Percentiles rank a stretch among this genome's conserved stretches.
Evolutionary conservation across 139 green algal species (phyloP).

Genomic region (Picochlorum sp.): DNA sequence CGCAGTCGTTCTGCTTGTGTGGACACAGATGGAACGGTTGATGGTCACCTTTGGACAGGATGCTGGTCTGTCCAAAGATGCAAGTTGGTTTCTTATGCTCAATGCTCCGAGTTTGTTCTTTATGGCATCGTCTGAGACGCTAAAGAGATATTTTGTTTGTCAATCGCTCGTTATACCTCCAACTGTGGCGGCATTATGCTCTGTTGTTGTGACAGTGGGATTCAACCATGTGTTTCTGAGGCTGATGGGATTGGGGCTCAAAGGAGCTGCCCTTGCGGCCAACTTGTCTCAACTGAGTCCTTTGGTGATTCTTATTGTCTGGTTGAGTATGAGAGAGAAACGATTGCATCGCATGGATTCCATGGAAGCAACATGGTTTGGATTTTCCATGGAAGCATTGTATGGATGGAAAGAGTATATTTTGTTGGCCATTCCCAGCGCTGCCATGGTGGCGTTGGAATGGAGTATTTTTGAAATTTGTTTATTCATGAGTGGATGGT

Average conservation of each 20-base stretch:
- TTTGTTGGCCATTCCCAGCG: constrained; percentile 48
- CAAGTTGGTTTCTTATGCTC: constrained; percentile 34
- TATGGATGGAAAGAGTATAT: constrained; percentile 53
- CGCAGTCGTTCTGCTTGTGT: constrained; percentile 37
- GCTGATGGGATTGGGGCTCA: constrained; percentile 30
- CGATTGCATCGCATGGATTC: constrained; percentile 6
- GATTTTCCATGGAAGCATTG: constrained; percentile 47
- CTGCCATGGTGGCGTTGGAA: constrained; percentile 62
- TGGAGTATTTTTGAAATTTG: constrained; percentile 67
- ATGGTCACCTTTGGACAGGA: constrained; percentile 46
- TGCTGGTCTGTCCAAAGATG: constrained; percentile 24
- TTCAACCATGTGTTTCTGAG: constrained; percentile 41
- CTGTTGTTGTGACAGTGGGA: constrained; percentile 1
- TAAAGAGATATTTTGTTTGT: constrained; percentile 45
- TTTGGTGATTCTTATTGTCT: constrained; percentile 14
- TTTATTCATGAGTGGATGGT: constrained; percentile 43
- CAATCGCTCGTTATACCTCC: constrained; percentile 49
- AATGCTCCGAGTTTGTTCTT: constrained; percentile 35
- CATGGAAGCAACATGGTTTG: constrained; percentile 45
- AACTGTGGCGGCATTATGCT: constrained; percentile 21
- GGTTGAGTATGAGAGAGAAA: constrained; percentile 3
- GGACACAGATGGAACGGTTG: constrained; percentile 34
- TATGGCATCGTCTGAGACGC: constrained; percentile 27
- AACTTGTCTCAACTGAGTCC: constrained; percentile 24
- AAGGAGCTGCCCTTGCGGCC: constrained; percentile 53